Base-by-base conservation (phyloP, 495 filamentous ascomycete species). In the Neurospora cerealis region DNA sequence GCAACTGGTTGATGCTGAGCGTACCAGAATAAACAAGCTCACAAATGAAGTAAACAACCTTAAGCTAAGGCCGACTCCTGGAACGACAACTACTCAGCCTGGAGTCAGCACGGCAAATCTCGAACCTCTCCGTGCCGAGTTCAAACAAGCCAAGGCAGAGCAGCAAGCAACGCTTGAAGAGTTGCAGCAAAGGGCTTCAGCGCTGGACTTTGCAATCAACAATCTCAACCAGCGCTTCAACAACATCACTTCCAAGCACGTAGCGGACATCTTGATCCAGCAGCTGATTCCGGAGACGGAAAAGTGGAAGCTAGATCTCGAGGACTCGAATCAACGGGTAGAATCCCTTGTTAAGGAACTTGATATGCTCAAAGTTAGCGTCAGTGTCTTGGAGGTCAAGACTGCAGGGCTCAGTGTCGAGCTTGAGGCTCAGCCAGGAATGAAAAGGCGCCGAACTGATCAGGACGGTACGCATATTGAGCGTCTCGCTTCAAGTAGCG, bases 241-340 rank as follows among this genome's bases (percentile, higher is more conserved):
- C 70, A 83, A 81, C 40, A 40, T 83, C 15, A 69, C 77, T 21
- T 80, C 80, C 19, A 76, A 75, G 34, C 44, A 73, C 1, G 66
- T 83, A 3, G 77, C 75, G 0, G 75, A 81, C 42, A 41, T 69
- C 17, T 76, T 82, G 6, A 75, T 80, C 1, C 77, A 76, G 1
- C 73, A 77, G 10, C 28, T 83, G 19, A 19, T 66, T 66, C 54
- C 54, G 15, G 54, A 66, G 24, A 34, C 28, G 28, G 54, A 66
- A 66, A 66, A 66, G 15, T 66, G 54, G 54, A 66, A 66, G 54
- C 13, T 32, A 10, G 54, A 36, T 15, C 24, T 17, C 7, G 28
- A 66, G 15, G 28, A 62, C 5, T 21, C 10, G 2, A 13, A 24
- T 0, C n/a, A 54, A 54, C 46, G 46, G 21, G 9, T 10, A 2